phyloP scores from a whole-genome alignment of 257 asterid genomes.

The Solanum sejunctum region DNA sequence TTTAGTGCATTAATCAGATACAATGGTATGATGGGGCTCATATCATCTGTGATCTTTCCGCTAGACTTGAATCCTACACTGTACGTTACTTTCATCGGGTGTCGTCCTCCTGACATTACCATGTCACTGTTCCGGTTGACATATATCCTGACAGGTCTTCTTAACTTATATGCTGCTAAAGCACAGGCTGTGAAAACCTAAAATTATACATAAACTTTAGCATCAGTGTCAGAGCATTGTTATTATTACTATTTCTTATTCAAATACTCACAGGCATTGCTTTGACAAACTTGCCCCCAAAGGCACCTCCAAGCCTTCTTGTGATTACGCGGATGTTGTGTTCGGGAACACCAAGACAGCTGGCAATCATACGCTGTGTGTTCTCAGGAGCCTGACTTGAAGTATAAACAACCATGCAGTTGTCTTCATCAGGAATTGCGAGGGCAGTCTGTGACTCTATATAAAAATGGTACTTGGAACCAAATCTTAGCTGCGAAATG shows the following conservation, averaged over 20 bases:
- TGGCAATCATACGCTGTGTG: too few species aligned
- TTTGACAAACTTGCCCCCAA: constrained; percentile 57
- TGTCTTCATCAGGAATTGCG: too few species aligned
- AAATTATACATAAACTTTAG: background rate
- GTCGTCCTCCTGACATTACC: constrained; percentile 9
- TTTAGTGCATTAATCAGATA: constrained; percentile 22
- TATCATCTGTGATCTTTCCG: constrained; percentile 43
- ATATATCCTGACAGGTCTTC: constrained; percentile 54
- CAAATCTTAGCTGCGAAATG: too few species aligned
- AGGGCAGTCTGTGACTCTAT: too few species aligned
- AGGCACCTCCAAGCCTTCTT: constrained; percentile 52
- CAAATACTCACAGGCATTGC: constrained; percentile 43
- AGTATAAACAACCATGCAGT: too few species aligned
- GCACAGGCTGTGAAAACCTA: constrained; percentile 70
- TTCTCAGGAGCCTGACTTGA: too few species aligned
- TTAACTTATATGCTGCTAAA: constrained; percentile 58
- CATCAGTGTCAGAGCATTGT: background rate
- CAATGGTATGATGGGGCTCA: constrained; percentile 41
- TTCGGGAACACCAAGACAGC: too few species aligned
- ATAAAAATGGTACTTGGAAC: too few species aligned
- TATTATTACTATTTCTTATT: background rate
- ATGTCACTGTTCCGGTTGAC: constrained; percentile 56
- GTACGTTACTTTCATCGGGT: constrained; percentile 60
- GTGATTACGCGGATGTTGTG: background rate
- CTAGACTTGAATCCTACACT: constrained; percentile 49